A percentile compares a stretch with the other conserved stretches of the same genome.
phyloP scores from a whole-genome alignment of 352 stramenopile species.

The Saprolegnia parasitica region DNA sequence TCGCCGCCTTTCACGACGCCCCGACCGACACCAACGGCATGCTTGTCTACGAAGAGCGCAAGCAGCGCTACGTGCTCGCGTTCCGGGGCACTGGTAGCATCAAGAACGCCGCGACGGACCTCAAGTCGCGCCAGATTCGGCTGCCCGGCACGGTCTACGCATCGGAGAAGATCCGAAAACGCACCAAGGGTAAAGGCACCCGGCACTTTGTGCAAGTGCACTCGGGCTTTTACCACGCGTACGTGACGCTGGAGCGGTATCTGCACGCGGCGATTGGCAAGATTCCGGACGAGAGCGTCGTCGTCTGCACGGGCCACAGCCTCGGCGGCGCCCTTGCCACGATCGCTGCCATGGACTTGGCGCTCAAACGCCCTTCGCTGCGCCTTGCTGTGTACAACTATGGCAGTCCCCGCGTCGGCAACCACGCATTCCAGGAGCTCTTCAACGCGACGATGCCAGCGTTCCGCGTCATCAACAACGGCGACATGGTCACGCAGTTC shows the following conservation, averaged over 20 bases:
- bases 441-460: conserved; percentile 28
- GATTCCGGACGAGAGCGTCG: background rate
- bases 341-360: conserved; percentile 16
- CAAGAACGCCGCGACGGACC: conserved; percentile 24
- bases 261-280: background rate
- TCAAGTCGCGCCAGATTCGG: conserved; percentile 24
- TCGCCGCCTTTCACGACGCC: conserved; percentile 17
- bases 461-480: conserved; percentile 34
- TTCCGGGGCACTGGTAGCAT: conserved; percentile 28
- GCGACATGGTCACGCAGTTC: conserved; percentile 31
- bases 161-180: background rate
- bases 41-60: conserved; percentile 1
- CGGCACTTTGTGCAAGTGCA: conserved; percentile 23
- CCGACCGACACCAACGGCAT: conserved; percentile 24
- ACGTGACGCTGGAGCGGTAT: conserved; percentile 4
- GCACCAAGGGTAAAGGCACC: background rate
- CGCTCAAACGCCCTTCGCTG: conserved; percentile 8
- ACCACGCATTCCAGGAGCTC: conserved; percentile 29
- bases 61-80: conserved; percentile 20
- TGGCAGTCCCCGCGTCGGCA: conserved; percentile 36
- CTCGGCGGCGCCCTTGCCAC: conserved; percentile 21
- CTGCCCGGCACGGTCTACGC: background rate
- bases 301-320: conserved; percentile 24
- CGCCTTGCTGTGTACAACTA: conserved; percentile 37
- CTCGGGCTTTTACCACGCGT: conserved; percentile 18